phyloP scores from a whole-genome alignment of 331 rosid genomes.

The Rhamnella rubrinervis region DNA sequence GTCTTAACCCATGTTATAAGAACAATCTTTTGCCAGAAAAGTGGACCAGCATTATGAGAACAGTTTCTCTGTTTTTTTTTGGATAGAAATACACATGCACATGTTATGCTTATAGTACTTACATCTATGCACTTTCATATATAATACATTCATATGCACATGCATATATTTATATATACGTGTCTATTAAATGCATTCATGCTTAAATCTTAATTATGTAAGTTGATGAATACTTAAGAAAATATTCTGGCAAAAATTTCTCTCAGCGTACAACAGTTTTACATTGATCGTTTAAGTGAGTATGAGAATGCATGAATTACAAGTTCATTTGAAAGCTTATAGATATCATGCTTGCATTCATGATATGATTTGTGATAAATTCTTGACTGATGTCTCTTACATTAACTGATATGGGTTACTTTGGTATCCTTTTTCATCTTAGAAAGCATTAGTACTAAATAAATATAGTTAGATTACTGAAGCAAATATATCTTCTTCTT shows the following conservation, averaged over 20 bases:
- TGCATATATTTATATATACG: too few species aligned
- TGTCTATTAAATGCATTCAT: too few species aligned
- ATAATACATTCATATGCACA: too few species aligned
- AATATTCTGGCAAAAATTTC: background rate
- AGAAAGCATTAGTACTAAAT: conserved; percentile 17
- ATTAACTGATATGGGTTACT: conserved; percentile 16
- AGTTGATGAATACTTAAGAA: background rate
- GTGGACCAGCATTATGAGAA: too few species aligned
- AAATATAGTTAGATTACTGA: conserved; percentile 30
- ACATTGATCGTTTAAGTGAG: background rate
- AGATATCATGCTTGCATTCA: conserved; percentile 6
- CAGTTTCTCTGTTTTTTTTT: too few species aligned
- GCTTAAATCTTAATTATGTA: background rate
- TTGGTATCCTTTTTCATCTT: conserved; percentile 13
- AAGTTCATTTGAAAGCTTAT: conserved; percentile 10
- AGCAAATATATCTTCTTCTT: conserved; percentile 15
- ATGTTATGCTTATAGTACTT: too few species aligned
- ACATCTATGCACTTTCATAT: too few species aligned
- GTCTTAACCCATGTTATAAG: too few species aligned
- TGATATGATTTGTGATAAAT: background rate
- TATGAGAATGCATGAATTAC: background rate
- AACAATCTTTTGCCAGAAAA: too few species aligned
- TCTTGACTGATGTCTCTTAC: conserved; percentile 14
- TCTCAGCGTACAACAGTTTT: background rate
- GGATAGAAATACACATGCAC: too few species aligned